Evolutionary conservation across 2,329 filamentous ascomycete species (phyloP).

Genomic region (Amylocarpus encephaloides): DNA sequence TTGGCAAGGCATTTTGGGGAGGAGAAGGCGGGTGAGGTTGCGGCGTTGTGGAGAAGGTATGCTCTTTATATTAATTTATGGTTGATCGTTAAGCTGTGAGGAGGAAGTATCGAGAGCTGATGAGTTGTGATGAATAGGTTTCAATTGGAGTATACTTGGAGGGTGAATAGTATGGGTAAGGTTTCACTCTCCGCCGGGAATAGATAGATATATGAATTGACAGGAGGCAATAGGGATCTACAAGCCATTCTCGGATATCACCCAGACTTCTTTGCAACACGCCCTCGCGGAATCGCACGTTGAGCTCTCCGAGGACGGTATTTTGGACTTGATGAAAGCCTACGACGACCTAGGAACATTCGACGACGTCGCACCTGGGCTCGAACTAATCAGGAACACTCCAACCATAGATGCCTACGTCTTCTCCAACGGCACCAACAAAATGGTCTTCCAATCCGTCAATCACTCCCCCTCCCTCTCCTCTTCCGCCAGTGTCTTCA

Average conservation of each 20-base stretch:
- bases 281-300: constrained; percentile 53
- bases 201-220: no score
- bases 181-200: no score
- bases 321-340: constrained; percentile 49
- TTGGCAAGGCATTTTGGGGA: constrained; percentile 51
- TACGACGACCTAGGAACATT: constrained; percentile 62
- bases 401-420: constrained; percentile 43
- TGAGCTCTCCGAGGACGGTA: constrained; percentile 38
- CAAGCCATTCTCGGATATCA: constrained; percentile 56
- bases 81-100: background rate
- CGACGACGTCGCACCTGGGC: constrained; percentile 51
- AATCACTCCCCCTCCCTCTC: constrained; percentile 49
- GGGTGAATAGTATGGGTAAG: constrained; percentile 68
- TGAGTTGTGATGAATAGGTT: constrained; percentile 32
- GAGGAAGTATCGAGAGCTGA: no score
- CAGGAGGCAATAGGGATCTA: constrained; percentile 48
- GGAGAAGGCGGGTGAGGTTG: constrained; percentile 50
- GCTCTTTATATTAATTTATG: background rate
- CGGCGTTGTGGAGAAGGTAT: constrained; percentile 52
- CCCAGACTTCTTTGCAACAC: constrained; percentile 54
- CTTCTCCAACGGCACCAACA: constrained; percentile 63
- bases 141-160: constrained; percentile 74
- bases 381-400: constrained; percentile 34
- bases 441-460: constrained; percentile 58
- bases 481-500: constrained; percentile 41